These are phyloP conservation scores for Aspergillus sclerotioniger DNA, from an alignment of 495 filamentous ascomycete species.

Conservation along the genomic window DNA sequence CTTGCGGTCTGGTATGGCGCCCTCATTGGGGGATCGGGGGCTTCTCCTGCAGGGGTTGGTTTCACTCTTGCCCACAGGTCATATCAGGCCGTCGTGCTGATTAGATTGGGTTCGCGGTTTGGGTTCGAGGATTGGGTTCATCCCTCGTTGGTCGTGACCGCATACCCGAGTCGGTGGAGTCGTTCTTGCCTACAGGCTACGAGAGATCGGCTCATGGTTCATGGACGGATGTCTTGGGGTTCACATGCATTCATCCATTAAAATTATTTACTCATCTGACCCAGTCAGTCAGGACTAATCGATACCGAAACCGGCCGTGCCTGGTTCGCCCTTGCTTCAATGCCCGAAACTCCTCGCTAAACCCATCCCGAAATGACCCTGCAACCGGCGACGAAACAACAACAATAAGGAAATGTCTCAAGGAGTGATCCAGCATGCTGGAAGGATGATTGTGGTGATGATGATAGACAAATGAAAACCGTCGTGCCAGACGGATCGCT, in stretches of 20 bases:
- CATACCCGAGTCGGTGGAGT: neutral
- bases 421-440: constrained; percentile 5
- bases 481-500: constrained; percentile 4
- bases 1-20: neutral
- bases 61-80: neutral
- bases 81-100: neutral
- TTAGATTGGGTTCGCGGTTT: constrained; percentile 4
- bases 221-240: neutral
- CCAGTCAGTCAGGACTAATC: constrained; percentile 1
- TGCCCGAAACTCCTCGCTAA: constrained; percentile 25
- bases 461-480: constrained; percentile 3
- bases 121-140: constrained; percentile 2
- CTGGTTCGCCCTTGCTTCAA: constrained; percentile 17
- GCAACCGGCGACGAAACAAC: neutral
- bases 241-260: constrained; percentile 4
- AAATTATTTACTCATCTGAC: neutral
- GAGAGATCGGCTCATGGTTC: too few relatives aligned
- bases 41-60: neutral
- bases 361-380: constrained; percentile 4
- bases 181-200: neutral
- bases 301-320: constrained; percentile 5
- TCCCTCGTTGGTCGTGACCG: neutral
- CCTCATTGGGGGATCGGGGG: neutral
- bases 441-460: constrained; percentile 1
- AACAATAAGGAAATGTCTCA: constrained; percentile 5